Evolutionary conservation across 495 filamentous ascomycete genomes (phyloP).

Genomic region (Neurospora sp.): DNA sequence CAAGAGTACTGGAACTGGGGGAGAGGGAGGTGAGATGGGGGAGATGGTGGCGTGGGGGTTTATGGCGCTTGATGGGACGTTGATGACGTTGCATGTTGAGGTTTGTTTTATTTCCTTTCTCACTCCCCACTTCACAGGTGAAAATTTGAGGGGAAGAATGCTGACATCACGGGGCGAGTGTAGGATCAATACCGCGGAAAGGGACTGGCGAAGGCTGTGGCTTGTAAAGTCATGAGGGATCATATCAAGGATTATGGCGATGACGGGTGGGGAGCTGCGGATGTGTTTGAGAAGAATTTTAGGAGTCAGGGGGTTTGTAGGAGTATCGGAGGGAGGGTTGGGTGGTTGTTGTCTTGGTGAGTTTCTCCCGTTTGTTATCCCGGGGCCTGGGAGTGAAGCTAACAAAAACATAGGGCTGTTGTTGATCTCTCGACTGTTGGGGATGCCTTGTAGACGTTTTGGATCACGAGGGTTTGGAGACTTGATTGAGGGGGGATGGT

Average conservation of each 20-base stretch:
- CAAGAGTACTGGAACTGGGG: no score
- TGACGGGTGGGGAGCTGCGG: constrained; percentile 31
- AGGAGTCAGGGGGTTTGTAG: constrained; percentile 33
- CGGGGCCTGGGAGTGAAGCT: no score
- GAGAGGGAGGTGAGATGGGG: neutral
- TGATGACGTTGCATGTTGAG: constrained; percentile 27
- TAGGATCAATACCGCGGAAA: constrained; percentile 23
- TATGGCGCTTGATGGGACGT: constrained; percentile 26
- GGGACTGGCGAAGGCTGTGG: constrained; percentile 36
- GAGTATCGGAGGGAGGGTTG: constrained; percentile 29
- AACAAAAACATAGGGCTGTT: constrained; percentile 1
- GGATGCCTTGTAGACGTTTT: constrained; percentile 1
- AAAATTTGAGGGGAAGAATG: no score
- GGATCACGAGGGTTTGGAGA: no score
- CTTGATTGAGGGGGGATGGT: no score
- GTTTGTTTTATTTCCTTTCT: constrained; percentile 4
- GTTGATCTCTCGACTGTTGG: constrained; percentile 10
- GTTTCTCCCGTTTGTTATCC: neutral
- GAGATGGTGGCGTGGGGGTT: constrained; percentile 35
- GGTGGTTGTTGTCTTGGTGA: constrained; percentile 28
- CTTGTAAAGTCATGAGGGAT: constrained; percentile 29
- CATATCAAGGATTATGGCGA: constrained; percentile 25
- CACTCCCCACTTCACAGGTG: no score
- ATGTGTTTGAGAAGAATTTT: constrained; percentile 30
- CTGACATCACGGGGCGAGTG: no score